phyloP scores from a whole-genome alignment of 108 stramenopile genomes.

The Nitzschia sp. region DNA sequence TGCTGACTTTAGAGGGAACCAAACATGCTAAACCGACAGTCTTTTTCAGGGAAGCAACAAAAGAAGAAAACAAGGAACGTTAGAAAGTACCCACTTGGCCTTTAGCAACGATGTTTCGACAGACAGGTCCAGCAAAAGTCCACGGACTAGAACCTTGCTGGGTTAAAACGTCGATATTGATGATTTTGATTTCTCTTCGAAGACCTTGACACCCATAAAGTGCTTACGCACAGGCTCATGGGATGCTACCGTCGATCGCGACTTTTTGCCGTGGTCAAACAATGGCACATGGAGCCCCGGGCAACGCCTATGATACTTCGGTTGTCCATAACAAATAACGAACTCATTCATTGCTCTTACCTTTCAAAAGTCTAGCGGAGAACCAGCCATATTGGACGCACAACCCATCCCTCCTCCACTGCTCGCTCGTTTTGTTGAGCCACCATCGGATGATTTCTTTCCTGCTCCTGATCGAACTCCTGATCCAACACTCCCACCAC shows the following conservation, averaged over 20 bases:
- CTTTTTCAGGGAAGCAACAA: too few species aligned
- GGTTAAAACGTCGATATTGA: conserved; percentile 60
- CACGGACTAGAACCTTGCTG: conserved; percentile 36
- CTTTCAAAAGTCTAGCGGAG: conserved; percentile 50
- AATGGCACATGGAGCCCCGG: conserved; percentile 30
- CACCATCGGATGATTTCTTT: background rate
- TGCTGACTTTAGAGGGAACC: too few species aligned
- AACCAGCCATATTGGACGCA: conserved; percentile 29
- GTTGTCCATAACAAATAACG: background rate
- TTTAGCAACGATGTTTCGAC: conserved; percentile 52
- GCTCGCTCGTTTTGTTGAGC: background rate
- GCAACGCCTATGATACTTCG: conserved; percentile 66
- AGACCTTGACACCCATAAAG: conserved; percentile 65
- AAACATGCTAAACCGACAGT: too few species aligned
- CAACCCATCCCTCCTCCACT: conserved; percentile 27
- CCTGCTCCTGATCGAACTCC: conserved; percentile 58
- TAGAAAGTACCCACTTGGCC: too few species aligned
- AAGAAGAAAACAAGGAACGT: too few species aligned
- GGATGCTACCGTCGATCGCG: conserved; percentile 23
- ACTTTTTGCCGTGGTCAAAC: conserved; percentile 43
- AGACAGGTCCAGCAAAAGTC: conserved; percentile 70
- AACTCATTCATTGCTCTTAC: conserved; percentile 10
- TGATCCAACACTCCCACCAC: conserved; percentile 45
- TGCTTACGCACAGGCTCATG: conserved; percentile 43
- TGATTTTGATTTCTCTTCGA: conserved; percentile 54